These are phyloP conservation scores for Cordyceps cicadae DNA, from an alignment of 2,329 filamentous ascomycete species.

Conservation along the genomic window DNA sequence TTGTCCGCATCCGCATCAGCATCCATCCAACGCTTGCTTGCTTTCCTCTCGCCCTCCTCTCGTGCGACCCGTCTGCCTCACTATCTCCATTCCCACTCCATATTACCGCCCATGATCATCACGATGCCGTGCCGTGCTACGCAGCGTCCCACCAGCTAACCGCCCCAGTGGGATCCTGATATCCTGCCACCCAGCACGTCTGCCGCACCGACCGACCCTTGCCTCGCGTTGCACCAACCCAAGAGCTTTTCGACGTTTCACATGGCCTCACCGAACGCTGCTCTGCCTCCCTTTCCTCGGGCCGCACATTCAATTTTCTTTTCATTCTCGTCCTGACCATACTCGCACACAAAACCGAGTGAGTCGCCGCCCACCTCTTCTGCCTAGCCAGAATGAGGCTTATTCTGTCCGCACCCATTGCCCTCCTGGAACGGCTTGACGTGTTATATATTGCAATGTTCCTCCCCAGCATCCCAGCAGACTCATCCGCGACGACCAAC, in stretches of 20 bases:
- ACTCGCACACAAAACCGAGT: background rate
- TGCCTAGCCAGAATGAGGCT: background rate
- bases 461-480: background rate
- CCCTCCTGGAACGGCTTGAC: background rate
- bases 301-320: background rate
- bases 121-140: background rate
- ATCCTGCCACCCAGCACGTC: background rate
- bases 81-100: background rate
- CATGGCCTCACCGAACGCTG: background rate
- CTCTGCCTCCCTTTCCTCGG: background rate
- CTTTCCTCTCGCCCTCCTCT: background rate
- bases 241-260: background rate
- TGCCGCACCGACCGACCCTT: background rate
- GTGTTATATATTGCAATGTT: background rate
- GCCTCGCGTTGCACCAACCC: background rate
- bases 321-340: background rate
- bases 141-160: background rate
- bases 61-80: background rate
- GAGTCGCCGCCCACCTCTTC: background rate
- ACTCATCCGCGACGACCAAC: background rate
- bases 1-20: no score
- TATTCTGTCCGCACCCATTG: background rate
- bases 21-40: background rate
- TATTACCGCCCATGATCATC: background rate
- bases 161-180: background rate